Base-by-base conservation (phyloP, 176 grass and related monocot genomes). In the Musa troglodytarum region DNA sequence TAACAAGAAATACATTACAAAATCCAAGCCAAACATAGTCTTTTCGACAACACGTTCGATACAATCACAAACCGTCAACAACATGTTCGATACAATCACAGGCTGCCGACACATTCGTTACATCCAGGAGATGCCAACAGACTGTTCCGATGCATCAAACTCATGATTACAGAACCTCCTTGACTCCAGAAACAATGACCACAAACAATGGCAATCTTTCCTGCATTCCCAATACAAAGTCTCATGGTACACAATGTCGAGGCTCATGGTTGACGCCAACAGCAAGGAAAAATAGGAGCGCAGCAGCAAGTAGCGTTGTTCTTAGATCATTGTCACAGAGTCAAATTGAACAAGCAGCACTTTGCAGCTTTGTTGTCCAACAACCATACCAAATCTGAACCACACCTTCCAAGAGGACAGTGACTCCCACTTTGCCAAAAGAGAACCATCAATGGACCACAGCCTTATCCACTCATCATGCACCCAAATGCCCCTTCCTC, bases 371-470 rank as follows among this genome's bases (percentile, higher is more conserved):
- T 25, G 9, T 9, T 24, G 62, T 13, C 63, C 12, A 28, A 24
- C 24, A n/a, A 65, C 4, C 63, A 11, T 22, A 25, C 21, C 63
- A n/a, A 51, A 70, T 8, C 68, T 50, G 68, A 70, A 50, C 68
- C 49, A 70, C 43, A n/a, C 15, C 68, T 70, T 70, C 49, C 68
- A 70, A 51, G 43, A 19, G 49, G 13, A 52, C 49, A 22, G 68
- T 50, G 43, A 70, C 68, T 50, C 11, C 68, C 68, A 70, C 68
- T 70, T 34, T n/a, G 17, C n/a, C 16, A 70, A n/a, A 70, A 69
- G 20, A 24, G 68, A 67, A 50, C 68, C 43, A 70, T 11, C 43
- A 70, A n/a, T 20, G 34, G 68, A 49, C 68, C 68, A 70, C 68
- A 70, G n/a, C 43, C 13, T 70, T 50, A 70, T 70, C 68, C 28